Conservation (phyloP, 371 early-diverging fungal species). For the Mucor circinelloides region DNA sequence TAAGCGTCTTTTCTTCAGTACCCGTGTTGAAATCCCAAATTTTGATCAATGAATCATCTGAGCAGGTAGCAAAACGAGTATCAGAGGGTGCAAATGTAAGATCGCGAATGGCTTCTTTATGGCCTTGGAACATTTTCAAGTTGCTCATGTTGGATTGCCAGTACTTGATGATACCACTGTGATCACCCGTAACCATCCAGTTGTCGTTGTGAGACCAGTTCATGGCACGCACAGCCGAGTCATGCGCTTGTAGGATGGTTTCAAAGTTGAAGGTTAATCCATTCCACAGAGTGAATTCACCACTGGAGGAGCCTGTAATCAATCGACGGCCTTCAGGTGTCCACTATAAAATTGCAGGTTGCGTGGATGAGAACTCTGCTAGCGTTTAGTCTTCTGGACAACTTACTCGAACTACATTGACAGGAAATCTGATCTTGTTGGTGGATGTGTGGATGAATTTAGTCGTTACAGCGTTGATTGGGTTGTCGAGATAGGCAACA, state of each 20-base stretch:
- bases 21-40: constrained; percentile 96
- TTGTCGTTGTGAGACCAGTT: constrained; percentile 97
- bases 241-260: constrained; percentile 98
- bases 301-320: constrained; percentile 96
- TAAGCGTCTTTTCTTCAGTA: constrained; percentile 81
- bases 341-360: constrained; percentile 77
- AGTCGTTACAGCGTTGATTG: constrained; percentile 84
- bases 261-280: constrained; percentile 99
- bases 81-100: constrained; percentile 75
- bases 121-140: constrained; percentile 91
- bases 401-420: constrained; percentile 91
- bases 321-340: constrained; percentile 98
- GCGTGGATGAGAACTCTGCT: too few species aligned
- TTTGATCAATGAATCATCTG: constrained; percentile 97
- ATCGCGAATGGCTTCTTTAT: constrained; percentile 95
- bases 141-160: constrained; percentile 99
- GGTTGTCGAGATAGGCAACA: constrained; percentile 76
- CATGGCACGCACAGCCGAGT: constrained; percentile 95
- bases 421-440: constrained; percentile 96
- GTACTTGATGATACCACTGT: constrained; percentile 97
- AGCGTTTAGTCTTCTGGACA: neutral
- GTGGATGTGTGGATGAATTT: constrained; percentile 97
- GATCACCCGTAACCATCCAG: constrained; percentile 98
- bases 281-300: constrained; percentile 99
- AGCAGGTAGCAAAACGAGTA: constrained; percentile 96